phyloP scores from a whole-genome alignment of 1,139 yeast species.

The Debaryomyces sp. region DNA sequence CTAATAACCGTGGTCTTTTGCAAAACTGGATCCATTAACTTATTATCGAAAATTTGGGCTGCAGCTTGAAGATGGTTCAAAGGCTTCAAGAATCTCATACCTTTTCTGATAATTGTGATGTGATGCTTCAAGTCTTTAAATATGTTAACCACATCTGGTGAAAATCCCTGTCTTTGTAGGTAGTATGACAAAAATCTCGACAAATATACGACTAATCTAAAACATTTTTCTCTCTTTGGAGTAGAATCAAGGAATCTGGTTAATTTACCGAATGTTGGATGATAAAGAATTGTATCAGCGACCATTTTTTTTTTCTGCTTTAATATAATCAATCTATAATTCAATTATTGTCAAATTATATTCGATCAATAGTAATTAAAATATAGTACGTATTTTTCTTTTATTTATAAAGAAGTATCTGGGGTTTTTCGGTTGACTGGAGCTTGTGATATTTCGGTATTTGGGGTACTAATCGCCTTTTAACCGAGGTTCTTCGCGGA shows the following conservation, averaged over 20 bases:
- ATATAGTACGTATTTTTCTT: background rate
- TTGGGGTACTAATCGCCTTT: constrained; percentile 2
- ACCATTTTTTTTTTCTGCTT: constrained; percentile 48
- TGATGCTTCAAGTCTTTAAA: constrained; percentile 58
- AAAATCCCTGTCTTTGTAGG: constrained; percentile 61
- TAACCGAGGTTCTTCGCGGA: constrained; percentile 1
- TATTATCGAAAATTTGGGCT: constrained; percentile 68
- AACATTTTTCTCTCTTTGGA: constrained; percentile 69
- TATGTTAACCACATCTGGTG: constrained; percentile 50
- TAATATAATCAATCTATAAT: constrained; percentile 1
- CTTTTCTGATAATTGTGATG: constrained; percentile 75
- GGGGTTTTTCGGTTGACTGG: constrained; percentile 3
- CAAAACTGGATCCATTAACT: constrained; percentile 66
- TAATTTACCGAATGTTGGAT: constrained; percentile 69
- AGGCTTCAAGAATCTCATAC: constrained; percentile 85
- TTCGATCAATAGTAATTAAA: background rate
- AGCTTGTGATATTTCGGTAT: constrained; percentile 3
- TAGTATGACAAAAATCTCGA: constrained; percentile 71
- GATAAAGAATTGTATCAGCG: constrained; percentile 67
- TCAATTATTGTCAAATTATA: background rate
- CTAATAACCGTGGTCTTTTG: constrained; percentile 62
- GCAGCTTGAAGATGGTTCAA: constrained; percentile 73
- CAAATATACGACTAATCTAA: constrained; percentile 81
- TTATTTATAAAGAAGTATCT: background rate
- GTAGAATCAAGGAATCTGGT: constrained; percentile 68